These are phyloP conservation scores for Amaranthus cruentus DNA, from an alignment of 148 eudicot species.

Conservation along the genomic window DNA sequence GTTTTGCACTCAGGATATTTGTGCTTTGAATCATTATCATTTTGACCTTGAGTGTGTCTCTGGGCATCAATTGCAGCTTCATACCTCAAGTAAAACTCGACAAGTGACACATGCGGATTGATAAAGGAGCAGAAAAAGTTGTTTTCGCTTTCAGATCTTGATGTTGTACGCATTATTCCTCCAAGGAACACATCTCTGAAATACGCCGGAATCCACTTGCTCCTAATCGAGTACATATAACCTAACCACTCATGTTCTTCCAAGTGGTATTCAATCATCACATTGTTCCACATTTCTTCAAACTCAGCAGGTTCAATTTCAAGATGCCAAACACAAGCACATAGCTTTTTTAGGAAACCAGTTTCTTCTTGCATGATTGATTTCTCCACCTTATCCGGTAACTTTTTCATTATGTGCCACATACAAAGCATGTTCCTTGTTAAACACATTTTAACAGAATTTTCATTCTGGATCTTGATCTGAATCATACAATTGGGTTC, in stretches of 20 bases:
- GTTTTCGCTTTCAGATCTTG: background rate
- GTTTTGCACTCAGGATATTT: background rate
- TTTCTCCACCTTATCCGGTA: background rate
- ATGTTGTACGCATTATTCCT: background rate
- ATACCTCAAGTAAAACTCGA: background rate
- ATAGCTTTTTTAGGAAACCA: background rate
- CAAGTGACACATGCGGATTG: background rate
- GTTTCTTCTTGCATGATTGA: background rate
- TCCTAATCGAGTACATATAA: background rate
- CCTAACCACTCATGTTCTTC: background rate
- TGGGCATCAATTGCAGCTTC: background rate
- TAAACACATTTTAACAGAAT: background rate
- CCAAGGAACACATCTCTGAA: background rate
- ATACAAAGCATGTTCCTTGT: background rate
- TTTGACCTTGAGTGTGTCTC: background rate
- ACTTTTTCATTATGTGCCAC: constrained; percentile 3
- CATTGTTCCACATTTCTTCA: background rate
- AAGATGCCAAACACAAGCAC: background rate
- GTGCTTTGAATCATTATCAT: background rate
- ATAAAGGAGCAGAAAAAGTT: background rate
- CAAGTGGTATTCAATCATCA: background rate
- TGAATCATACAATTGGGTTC: background rate
- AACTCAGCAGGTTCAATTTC: background rate
- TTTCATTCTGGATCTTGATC: constrained; percentile 9
- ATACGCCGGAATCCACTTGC: background rate